Base-by-base conservation (phyloP, 2,329 filamentous ascomycete genomes). In the Leptographium procerum region DNA sequence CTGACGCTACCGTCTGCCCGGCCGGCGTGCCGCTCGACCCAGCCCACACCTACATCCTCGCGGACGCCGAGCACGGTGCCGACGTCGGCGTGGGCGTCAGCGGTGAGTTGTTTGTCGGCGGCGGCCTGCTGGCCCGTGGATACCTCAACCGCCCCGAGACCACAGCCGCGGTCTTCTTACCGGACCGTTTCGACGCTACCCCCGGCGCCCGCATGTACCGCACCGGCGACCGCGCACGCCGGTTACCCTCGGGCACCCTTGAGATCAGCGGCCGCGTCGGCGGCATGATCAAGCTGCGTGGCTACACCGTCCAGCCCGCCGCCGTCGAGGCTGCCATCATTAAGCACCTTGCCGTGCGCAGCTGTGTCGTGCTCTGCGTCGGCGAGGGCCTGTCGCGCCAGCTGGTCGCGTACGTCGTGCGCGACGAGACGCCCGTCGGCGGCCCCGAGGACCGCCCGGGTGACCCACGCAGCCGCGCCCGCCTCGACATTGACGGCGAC, bases 81-180 rank as follows among this genome's bases (percentile, higher is more conserved):
- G 78, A 76, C 64, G 83, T 91, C 4, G 76, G 80, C 10, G 66
- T 72, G 7, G 88, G 87, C 9, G 73, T 76, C 2, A 82, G 77
- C 59, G 88, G 88, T 50, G 88, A 94, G 72, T 76, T 94, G 1
- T 90, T 84, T 61, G 80, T 92, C 19, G 88, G 87, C 52, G 89
- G 89, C n/a, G 73, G 77, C 24, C 75, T 91, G 59, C 76, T 91
- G 51, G 88, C 88, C 16, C 79, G 87, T 58, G 88, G 85, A 51
- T 94, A 94, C 65, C 79, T 91, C 56, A 91, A 91, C 63, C 78
- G 86, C n/a, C 86, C 87, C 0, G 88, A 92, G 66, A 86, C 84
- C 0, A 92, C 89, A 0, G 84, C 84, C 8, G 83, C 86, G 67
- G 83, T 85, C 0, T 92, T 94, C 69, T 75, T 81, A 14, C 73